Base-by-base conservation (phyloP, 768 basidiomycete genomes). In the Suillus subaureus region DNA sequence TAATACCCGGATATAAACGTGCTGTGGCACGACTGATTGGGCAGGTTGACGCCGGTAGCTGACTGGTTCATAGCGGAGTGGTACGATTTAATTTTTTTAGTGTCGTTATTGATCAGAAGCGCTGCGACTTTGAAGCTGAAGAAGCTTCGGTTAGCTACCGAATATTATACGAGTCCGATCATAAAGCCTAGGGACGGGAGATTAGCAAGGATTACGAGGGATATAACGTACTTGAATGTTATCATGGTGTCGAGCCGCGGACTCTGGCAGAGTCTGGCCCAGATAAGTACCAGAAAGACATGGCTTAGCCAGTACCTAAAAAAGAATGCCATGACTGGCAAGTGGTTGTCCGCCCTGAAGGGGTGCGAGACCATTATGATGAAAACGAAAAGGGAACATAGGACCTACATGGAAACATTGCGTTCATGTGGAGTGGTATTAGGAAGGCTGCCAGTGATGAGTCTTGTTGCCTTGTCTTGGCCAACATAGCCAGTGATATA, bases 71-170 rank as follows among this genome's bases (percentile, higher is more conserved):
- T 9, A 37, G 9, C 37, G 15, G 5, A 60, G 39, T 60, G 39
- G 57, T 60, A 60, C 57, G 57, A 60, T 40, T 60, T 60, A 18
- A 11, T 18, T 21, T 31, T 28, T 18, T 28, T n/a, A 18, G 4
- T 31, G 6, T 18, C 28, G 28, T 52, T 28, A 28, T 52, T 28
- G 8, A 28, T 52, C 8, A 56, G 11, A 39, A 39, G 37, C 26
- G 9, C 39, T 39, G 16, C 16, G 18, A 18, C 16, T 52, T 23
- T 28, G 51, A 28, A 54, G 26, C 15, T 26, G 26, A 52, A 28
- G 56, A 23, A 23, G n/a, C 57, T 40, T 60, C 57, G 57, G 57
- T 18, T 60, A 28, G 9, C 39, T 60, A 40, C 57, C 56, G 56
- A 58, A 26, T 9, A 39, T 58, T 0, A 18, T 16, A 11, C 31